These are phyloP conservation scores for Inga laurina DNA, from an alignment of 306 rosid species.

Conservation along the genomic window DNA sequence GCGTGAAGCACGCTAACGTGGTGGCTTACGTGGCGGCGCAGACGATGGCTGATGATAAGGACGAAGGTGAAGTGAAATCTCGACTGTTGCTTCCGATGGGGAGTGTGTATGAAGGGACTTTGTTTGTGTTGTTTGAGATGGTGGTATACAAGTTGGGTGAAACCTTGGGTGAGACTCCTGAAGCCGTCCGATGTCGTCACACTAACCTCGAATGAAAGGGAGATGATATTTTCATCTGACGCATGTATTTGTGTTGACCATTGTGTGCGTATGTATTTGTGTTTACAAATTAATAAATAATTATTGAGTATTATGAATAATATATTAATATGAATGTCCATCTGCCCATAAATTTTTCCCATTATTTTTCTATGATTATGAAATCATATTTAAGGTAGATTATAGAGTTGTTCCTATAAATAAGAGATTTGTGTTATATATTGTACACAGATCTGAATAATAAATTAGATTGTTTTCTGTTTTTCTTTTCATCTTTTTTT, in stretches of 20 bases:
- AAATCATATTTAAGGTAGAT: too few relatives aligned
- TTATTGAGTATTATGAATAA: not conserved
- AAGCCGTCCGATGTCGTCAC: conserved; percentile 83
- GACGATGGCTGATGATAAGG: conserved; percentile 88
- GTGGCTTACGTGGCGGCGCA: conserved; percentile 84
- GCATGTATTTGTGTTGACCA: not conserved
- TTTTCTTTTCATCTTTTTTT: too few relatives aligned
- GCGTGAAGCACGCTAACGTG: conserved; percentile 58
- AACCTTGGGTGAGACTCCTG: conserved; percentile 59
- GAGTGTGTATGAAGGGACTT: conserved; percentile 83
- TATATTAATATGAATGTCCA: too few relatives aligned
- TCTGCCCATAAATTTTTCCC: too few relatives aligned
- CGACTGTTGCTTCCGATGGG: conserved; percentile 93
- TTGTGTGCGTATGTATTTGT: not conserved
- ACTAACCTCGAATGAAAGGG: conserved; percentile 67
- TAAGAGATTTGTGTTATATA: too few relatives aligned
- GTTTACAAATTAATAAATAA: not conserved
- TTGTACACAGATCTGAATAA: too few relatives aligned
- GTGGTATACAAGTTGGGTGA: conserved; percentile 70
- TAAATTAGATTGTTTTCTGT: too few relatives aligned
- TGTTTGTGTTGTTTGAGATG: conserved; percentile 94
- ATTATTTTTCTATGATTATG: too few relatives aligned
- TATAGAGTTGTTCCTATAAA: too few relatives aligned
- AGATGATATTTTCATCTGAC: not conserved
- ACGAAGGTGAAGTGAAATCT: conserved; percentile 27